These are phyloP conservation scores for Lentinus tigrinus DNA, from an alignment of 768 basidiomycete species.

Conservation along the genomic window DNA sequence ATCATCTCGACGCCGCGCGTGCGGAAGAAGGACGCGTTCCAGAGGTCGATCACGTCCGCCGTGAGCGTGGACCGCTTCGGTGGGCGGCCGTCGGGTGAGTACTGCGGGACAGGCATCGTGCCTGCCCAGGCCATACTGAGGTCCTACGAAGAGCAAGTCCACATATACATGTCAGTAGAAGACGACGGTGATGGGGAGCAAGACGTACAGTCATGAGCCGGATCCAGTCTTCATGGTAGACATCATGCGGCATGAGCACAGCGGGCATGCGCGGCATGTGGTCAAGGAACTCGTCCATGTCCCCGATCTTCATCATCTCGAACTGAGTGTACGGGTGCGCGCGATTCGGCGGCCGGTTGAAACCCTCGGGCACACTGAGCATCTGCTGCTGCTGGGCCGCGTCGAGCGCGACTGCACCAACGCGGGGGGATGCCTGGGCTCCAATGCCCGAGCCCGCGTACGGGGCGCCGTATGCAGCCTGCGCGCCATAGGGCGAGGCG, in stretches of 20 bases:
- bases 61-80: conserved; percentile 60
- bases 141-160: conserved; percentile 46
- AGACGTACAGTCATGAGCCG: conserved; percentile 68
- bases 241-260: conserved; percentile 73
- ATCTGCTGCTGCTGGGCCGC: conserved; percentile 21
- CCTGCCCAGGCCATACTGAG: conserved; percentile 74
- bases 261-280: conserved; percentile 70
- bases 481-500: conserved; percentile 14
- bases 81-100: conserved; percentile 43
- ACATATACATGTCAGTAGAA: neutral
- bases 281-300: conserved; percentile 74
- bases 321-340: conserved; percentile 69
- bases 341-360: conserved; percentile 69
- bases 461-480: conserved; percentile 5
- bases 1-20: conserved; percentile 75
- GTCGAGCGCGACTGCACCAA: conserved; percentile 9
- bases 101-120: conserved; percentile 63
- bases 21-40: conserved; percentile 78
- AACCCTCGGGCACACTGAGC: conserved; percentile 61
- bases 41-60: conserved; percentile 74
- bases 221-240: conserved; percentile 77
- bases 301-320: conserved; percentile 65
- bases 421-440: conserved; percentile 14
- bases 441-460: conserved; percentile 12
- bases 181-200: neutral